Evolutionary conservation across 306 rosid species (phyloP).

Genomic region (Heteromeles arbutifolia): DNA sequence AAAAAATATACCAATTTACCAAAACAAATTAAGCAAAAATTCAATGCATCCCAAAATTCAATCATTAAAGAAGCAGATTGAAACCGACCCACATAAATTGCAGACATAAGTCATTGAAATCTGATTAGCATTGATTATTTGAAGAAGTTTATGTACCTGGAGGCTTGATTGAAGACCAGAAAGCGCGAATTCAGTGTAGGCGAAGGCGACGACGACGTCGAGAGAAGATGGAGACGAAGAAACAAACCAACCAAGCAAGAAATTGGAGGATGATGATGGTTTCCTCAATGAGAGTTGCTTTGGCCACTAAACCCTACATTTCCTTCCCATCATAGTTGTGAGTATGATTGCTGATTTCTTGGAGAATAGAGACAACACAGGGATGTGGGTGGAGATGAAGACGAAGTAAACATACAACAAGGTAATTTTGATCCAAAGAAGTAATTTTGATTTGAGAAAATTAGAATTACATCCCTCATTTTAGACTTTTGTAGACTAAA

Average conservation of each 20-base stretch:
- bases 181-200: conserved; percentile 36
- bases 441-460: no score
- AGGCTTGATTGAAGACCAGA: conserved; percentile 33
- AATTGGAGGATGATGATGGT: conserved; percentile 33
- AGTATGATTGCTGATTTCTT: no score
- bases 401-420: not conserved
- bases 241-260: conserved; percentile 84
- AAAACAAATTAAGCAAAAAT: not conserved
- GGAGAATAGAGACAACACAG: not conserved
- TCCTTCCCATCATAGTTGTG: conserved; percentile 37
- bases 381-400: not conserved
- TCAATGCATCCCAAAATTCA: not conserved
- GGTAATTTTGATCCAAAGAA: not conserved
- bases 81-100: not conserved
- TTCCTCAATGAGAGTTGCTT: conserved; percentile 45
- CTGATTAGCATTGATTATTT: not conserved
- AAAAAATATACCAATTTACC: not conserved
- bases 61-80: not conserved
- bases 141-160: conserved; percentile 50
- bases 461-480: no score
- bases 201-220: conserved; percentile 69
- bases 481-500: no score
- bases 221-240: conserved; percentile 52
- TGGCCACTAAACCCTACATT: conserved; percentile 97
- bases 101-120: not conserved